Conservation (phyloP, 768 basidiomycete species). For the Rickenella mellea region DNA sequence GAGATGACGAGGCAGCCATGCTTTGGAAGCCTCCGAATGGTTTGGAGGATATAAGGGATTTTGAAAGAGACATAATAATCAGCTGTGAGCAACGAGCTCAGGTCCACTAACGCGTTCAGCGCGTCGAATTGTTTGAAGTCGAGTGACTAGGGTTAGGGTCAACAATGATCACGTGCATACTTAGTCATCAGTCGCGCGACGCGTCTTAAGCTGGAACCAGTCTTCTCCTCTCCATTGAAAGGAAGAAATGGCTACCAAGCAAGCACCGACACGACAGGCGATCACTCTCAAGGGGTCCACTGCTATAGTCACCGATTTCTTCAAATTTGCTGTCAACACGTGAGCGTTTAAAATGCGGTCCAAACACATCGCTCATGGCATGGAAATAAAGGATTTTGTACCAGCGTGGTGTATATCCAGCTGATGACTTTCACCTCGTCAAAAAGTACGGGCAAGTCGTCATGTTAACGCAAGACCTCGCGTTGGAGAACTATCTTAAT, state of each 20-base stretch:
- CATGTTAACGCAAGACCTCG: constrained; percentile 87
- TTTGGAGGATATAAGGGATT: not conserved
- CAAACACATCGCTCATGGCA: constrained; percentile 2
- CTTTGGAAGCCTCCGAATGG: not conserved
- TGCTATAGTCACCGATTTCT: constrained; percentile 92
- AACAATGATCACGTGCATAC: constrained; percentile 1
- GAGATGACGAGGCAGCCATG: not conserved
- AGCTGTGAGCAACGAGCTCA: too few species aligned
- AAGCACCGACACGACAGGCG: constrained; percentile 49
- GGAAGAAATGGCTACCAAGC: constrained; percentile 30
- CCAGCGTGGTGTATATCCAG: constrained; percentile 93
- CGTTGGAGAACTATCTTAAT: constrained; percentile 88
- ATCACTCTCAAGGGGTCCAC: constrained; percentile 96
- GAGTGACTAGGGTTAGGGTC: not conserved
- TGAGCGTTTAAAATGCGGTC: constrained; percentile 17
- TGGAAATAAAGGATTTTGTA: constrained; percentile 68
- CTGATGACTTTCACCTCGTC: constrained; percentile 98
- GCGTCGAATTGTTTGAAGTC: too few species aligned
- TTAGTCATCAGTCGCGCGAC: not conserved
- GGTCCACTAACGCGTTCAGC: too few species aligned
- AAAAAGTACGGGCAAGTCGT: constrained; percentile 98
- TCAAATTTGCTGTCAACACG: constrained; percentile 99
- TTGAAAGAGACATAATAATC: not conserved
- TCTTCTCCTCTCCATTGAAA: not conserved
- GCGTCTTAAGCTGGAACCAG: not conserved